These are phyloP conservation scores for Phaeosphaeria sp. DNA, from an alignment of 2,329 filamentous ascomycete genomes.

Conservation along the genomic window DNA sequence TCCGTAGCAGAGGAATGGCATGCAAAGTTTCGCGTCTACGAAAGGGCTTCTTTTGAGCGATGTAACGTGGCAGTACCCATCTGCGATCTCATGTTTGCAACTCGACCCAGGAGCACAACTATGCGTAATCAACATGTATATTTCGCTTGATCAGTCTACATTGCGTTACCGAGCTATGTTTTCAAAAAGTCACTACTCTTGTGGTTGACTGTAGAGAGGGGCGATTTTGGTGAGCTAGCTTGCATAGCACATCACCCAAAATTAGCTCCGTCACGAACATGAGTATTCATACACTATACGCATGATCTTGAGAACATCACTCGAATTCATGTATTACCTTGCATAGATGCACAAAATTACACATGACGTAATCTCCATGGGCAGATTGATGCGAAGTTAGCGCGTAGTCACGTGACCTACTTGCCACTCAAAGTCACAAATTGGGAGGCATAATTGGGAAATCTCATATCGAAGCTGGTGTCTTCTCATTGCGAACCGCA, in stretches of 20 bases:
- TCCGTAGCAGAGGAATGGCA: conserved; percentile 1
- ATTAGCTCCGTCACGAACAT: no score
- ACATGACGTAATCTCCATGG: conserved; percentile 21
- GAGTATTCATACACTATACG: no score
- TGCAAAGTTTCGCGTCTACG: not conserved
- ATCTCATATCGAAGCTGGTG: conserved; percentile 11
- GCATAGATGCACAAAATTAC: conserved; percentile 5
- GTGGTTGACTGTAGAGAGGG: no score
- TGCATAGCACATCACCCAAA: not conserved
- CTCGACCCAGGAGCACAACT: no score
- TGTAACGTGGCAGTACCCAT: no score
- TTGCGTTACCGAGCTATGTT: no score
- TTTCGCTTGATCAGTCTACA: no score
- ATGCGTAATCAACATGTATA: no score
- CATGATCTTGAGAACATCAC: no score
- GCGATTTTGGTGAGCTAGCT: not conserved
- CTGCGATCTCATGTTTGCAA: no score
- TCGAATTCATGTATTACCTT: not conserved
- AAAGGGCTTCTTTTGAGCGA: no score
- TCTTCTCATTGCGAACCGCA: conserved; percentile 19
- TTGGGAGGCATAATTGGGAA: not conserved
- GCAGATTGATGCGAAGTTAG: conserved; percentile 21
- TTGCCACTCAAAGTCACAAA: not conserved
- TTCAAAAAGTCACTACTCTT: no score
- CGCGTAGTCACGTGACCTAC: conserved; percentile 30